These are phyloP conservation scores for Aurantiochytrium sp. DNA, from an alignment of 108 stramenopile genomes.

Conservation along the genomic window DNA sequence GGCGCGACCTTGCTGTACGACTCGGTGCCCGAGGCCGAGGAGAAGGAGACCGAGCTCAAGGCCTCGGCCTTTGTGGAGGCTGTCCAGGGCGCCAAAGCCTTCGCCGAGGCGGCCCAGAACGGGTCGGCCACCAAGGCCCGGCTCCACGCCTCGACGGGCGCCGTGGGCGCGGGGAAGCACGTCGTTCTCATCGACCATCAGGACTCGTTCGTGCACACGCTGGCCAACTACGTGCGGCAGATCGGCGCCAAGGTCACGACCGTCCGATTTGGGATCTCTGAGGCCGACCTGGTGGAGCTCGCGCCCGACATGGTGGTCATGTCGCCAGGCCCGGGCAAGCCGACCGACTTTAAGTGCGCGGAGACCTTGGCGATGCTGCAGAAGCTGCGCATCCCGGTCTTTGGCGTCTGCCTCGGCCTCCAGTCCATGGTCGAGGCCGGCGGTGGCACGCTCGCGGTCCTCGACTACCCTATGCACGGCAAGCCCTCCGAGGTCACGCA, in stretches of 20 bases:
- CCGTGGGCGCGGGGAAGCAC: conserved; percentile 69
- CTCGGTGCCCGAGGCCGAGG: conserved; percentile 82
- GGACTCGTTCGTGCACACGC: conserved; percentile 96
- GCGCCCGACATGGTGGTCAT: conserved; percentile 66
- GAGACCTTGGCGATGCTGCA: conserved; percentile 69
- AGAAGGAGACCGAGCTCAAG: conserved; percentile 93
- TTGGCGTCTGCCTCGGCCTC: conserved; percentile 94
- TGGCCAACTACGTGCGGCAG: conserved; percentile 94
- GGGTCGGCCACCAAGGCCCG: neutral
- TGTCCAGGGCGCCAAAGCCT: conserved; percentile 46
- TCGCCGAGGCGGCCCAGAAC: conserved; percentile 41
- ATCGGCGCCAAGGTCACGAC: conserved; percentile 87
- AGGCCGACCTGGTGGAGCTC: conserved; percentile 35
- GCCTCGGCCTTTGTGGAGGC: conserved; percentile 95
- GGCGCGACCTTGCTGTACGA: conserved; percentile 93
- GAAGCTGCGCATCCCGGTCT: conserved; percentile 78
- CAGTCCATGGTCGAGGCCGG: conserved; percentile 97
- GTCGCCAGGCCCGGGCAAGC: conserved; percentile 94
- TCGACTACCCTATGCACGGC: conserved; percentile 93
- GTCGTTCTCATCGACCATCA: conserved; percentile 92
- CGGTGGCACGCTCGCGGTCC: conserved; percentile 83
- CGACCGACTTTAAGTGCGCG: conserved; percentile 81
- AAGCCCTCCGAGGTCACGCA: conserved; percentile 77
- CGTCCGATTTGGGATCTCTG: conserved; percentile 79
- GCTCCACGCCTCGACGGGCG: neutral